Conservation (phyloP, 495 filamentous ascomycete species). For the Lasiosphaeria hispida region DNA sequence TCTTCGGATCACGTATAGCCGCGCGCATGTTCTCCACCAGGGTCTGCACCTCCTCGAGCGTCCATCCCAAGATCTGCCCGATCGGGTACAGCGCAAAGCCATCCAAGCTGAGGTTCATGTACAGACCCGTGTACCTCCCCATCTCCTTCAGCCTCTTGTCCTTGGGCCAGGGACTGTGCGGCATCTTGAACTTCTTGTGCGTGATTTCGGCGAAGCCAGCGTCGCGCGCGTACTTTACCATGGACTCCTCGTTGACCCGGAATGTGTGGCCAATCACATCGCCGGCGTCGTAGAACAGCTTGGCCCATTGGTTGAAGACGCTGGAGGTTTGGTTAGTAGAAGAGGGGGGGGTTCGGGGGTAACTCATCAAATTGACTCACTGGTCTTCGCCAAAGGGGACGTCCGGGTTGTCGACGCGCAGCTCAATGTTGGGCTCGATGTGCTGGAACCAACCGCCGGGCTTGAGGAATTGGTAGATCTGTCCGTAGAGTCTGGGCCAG, state of each 20-base stretch:
- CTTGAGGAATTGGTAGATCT: conserved; percentile 27
- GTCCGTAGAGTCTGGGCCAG: conserved; percentile 47
- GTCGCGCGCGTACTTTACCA: background rate
- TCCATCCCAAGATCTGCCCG: conserved; percentile 11
- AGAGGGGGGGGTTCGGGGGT: too few relatives aligned
- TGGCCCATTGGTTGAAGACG: conserved; percentile 8
- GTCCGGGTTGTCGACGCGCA: conserved; percentile 8
- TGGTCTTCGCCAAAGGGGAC: conserved; percentile 1
- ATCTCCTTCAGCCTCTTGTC: conserved; percentile 4
- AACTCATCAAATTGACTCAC: too few relatives aligned
- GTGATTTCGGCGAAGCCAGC: background rate
- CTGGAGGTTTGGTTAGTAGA: too few relatives aligned
- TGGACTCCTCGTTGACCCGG: conserved; percentile 12
- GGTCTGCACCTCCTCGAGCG: background rate
- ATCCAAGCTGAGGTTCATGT: conserved; percentile 12
- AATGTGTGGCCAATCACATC: conserved; percentile 6
- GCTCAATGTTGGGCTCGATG: conserved; percentile 23
- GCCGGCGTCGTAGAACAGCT: conserved; percentile 6
- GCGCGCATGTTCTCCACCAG: conserved; percentile 4
- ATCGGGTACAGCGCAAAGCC: conserved; percentile 12
- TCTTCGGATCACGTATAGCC: background rate
- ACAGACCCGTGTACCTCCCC: background rate
- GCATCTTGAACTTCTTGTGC: background rate
- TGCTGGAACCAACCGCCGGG: conserved; percentile 22
- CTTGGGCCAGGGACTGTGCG: conserved; percentile 3